A percentile compares a stretch with the other conserved stretches of the same genome.
phyloP scores from a whole-genome alignment of 139 green algal species.

The Micractinium sp. region DNA sequence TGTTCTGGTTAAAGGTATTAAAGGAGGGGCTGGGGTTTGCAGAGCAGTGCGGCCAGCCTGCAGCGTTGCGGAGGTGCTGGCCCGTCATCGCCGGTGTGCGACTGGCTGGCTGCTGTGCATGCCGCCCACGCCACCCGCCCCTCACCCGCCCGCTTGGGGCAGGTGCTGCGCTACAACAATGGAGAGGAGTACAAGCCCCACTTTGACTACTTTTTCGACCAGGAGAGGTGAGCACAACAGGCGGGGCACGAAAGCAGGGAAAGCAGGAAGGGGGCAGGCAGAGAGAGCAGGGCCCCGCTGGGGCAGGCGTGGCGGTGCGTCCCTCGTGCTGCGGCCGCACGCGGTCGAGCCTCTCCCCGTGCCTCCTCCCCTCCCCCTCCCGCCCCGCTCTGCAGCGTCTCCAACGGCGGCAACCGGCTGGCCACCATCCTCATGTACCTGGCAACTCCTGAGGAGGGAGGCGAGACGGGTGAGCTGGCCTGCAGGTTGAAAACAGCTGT shows the following conservation, averaged over 20 bases:
- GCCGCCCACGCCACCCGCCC: background rate
- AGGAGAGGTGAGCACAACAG: background rate
- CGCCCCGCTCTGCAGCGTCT: slow-evolving; percentile 4
- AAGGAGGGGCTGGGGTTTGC: too few species aligned
- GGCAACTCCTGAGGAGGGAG: slow-evolving; percentile 47
- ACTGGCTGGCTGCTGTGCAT: background rate
- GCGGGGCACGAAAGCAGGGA: too few species aligned
- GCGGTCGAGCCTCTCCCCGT: too few species aligned
- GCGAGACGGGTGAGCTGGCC: slow-evolving; percentile 48
- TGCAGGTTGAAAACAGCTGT: too few species aligned
- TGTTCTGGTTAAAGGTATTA: too few species aligned
- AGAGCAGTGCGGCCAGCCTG: too few species aligned
- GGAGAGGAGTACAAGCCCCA: slow-evolving; percentile 81
- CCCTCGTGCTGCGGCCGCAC: too few species aligned
- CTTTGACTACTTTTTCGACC: background rate
- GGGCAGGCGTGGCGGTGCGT: too few species aligned
- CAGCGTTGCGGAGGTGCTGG: too few species aligned
- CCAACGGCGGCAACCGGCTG: slow-evolving; percentile 74
- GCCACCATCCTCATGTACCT: slow-evolving; percentile 89
- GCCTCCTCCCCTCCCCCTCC: background rate
- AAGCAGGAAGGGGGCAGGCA: too few species aligned
- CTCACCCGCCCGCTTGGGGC: slow-evolving; percentile 14
- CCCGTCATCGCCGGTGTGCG: too few species aligned
- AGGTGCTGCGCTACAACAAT: slow-evolving; percentile 79
- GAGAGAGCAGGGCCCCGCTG: too few species aligned